Evolutionary conservation across 768 basidiomycete species (phyloP).

Genomic region (Suillus plorans): DNA sequence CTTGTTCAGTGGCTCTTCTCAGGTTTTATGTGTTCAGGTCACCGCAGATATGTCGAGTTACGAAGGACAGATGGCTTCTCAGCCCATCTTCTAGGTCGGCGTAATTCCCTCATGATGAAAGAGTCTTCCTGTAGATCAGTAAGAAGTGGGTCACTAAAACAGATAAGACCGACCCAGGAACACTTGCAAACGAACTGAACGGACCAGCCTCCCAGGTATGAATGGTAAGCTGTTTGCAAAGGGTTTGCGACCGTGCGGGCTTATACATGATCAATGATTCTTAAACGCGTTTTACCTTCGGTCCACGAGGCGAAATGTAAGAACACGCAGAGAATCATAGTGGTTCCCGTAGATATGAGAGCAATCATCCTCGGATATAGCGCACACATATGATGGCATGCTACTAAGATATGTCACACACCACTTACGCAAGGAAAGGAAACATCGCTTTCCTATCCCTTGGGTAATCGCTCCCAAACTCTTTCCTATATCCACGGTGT

Average conservation of each 20-base stretch:
- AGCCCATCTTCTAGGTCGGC: neutral
- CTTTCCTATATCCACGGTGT: conserved; percentile 85
- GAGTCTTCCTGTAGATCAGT: neutral
- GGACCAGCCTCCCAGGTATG: neutral
- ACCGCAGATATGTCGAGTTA: neutral
- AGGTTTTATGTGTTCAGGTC: neutral
- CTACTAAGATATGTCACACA: neutral
- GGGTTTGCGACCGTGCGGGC: too few species aligned
- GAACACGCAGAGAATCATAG: neutral
- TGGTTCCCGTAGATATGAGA: neutral
- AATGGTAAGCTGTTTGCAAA: neutral
- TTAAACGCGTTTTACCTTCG: neutral
- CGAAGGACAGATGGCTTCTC: neutral
- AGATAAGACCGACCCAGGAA: neutral
- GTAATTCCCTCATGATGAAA: neutral
- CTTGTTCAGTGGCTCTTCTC: neutral
- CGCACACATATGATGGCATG: neutral
- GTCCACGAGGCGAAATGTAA: neutral
- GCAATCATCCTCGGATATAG: neutral
- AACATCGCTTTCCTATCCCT: conserved; percentile 73
- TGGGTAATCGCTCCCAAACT: conserved; percentile 88
- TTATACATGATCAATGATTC: neutral
- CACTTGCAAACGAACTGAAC: neutral
- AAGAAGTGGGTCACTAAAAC: too few species aligned
- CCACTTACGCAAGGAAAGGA: conserved; percentile 49